A percentile compares a stretch with the other conserved stretches of the same genome.
These are phyloP conservation scores for Pholiota molesta DNA, from an alignment of 768 basidiomycete genomes.

Conservation along the genomic window DNA sequence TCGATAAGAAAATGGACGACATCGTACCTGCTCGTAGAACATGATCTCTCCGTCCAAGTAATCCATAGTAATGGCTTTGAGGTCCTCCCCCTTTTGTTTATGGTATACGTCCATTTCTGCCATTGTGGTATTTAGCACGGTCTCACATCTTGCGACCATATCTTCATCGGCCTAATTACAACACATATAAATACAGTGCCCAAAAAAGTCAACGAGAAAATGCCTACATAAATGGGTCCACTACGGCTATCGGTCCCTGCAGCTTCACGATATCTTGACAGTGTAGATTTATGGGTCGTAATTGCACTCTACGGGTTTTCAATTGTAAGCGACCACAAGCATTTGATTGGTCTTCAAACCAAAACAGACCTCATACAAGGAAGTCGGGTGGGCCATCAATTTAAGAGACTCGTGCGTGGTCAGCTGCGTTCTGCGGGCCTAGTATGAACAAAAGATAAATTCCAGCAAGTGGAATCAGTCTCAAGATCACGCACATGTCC, in stretches of 20 bases:
- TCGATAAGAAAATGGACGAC: not conserved
- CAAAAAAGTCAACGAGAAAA: not conserved
- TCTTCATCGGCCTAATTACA: slow-evolving; percentile 60
- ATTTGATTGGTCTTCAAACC: not conserved
- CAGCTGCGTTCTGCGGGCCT: slow-evolving; percentile 78
- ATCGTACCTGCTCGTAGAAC: slow-evolving; percentile 67
- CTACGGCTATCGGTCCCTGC: slow-evolving; percentile 21
- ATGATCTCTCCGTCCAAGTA: slow-evolving; percentile 81
- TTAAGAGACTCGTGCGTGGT: slow-evolving; percentile 78
- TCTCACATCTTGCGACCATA: slow-evolving; percentile 77
- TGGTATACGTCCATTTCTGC: slow-evolving; percentile 87
- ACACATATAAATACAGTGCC: not conserved
- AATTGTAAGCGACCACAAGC: not conserved
- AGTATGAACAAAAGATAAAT: not conserved
- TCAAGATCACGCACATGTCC: slow-evolving; percentile 57
- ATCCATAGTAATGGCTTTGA: slow-evolving; percentile 57
- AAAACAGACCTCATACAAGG: slow-evolving; percentile 62
- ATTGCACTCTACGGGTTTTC: slow-evolving; percentile 54
- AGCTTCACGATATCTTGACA: slow-evolving; percentile 66
- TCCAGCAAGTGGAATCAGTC: not conserved
- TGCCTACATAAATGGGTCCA: slow-evolving; percentile 11
- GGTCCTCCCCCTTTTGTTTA: slow-evolving; percentile 72
- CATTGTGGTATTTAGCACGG: slow-evolving; percentile 86
- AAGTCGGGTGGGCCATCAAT: slow-evolving; percentile 73
- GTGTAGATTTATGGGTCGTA: slow-evolving; percentile 74